These are phyloP conservation scores for Colletotrichum falcatum DNA, from an alignment of 2,329 filamentous ascomycete species.

Conservation along the genomic window DNA sequence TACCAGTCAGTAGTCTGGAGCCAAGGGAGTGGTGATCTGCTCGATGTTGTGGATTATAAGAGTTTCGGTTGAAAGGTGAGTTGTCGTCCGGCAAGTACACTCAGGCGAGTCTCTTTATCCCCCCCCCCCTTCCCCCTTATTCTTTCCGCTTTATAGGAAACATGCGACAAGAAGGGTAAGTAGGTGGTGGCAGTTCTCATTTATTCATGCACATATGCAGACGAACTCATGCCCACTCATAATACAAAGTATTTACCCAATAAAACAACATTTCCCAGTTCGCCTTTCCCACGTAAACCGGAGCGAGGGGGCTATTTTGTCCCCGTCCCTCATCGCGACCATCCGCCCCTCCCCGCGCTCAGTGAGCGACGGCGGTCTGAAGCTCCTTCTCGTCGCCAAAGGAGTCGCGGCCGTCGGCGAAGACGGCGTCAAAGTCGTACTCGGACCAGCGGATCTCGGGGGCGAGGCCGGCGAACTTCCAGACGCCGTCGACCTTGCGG, in stretches of 20 bases:
- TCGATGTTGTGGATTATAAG: too few species aligned
- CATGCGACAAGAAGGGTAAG: neutral
- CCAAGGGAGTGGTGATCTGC: too few species aligned
- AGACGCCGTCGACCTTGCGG: slow-evolving; percentile 67
- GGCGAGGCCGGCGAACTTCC: slow-evolving; percentile 70
- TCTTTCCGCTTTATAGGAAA: neutral
- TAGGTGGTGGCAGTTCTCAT: slow-evolving; percentile 7
- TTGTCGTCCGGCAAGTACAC: rapidly evolving
- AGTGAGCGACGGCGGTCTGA: slow-evolving; percentile 24
- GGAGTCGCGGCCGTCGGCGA: slow-evolving; percentile 46
- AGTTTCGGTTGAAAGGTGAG: neutral
- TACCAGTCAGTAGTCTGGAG: too few species aligned
- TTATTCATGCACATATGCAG: neutral
- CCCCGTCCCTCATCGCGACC: neutral
- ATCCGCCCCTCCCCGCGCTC: too few species aligned
- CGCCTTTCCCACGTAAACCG: slow-evolving; percentile 1
- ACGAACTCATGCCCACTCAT: neutral
- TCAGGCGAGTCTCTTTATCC: too few species aligned
- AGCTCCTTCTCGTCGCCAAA: slow-evolving; percentile 34
- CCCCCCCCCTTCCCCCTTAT: too few species aligned
- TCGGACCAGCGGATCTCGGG: slow-evolving; percentile 69
- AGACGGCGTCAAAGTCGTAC: slow-evolving; percentile 69
- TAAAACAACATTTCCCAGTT: neutral
- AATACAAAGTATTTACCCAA: neutral
- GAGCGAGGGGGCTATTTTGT: neutral